These are phyloP conservation scores for Phytophthora capsici DNA, from an alignment of 352 stramenopile species.

Conservation along the genomic window DNA sequence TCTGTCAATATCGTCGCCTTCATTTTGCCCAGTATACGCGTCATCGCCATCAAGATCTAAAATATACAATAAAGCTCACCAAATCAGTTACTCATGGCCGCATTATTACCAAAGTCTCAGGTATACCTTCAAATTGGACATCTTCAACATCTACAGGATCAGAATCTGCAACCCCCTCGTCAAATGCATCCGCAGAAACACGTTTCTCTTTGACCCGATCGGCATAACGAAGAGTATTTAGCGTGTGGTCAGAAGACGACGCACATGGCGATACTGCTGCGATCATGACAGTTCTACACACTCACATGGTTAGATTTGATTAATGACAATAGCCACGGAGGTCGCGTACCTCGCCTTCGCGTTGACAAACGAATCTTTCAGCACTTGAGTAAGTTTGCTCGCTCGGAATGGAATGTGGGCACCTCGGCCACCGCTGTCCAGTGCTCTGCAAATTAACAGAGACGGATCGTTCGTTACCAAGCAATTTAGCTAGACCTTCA, in stretches of 20 bases:
- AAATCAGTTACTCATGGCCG: background rate
- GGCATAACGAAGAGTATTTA: slow-evolving; percentile 98
- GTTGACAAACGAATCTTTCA: slow-evolving; percentile 98
- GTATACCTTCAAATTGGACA: slow-evolving; percentile 63
- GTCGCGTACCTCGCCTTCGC: slow-evolving; percentile 80
- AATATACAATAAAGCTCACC: background rate
- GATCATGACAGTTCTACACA: slow-evolving; percentile 95
- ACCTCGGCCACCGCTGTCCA: slow-evolving; percentile 90
- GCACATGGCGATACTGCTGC: slow-evolving; percentile 94
- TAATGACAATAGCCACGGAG: background rate
- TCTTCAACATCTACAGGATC: slow-evolving; percentile 59
- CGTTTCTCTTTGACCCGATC: slow-evolving; percentile 97
- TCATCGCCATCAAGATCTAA: slow-evolving; percentile 24
- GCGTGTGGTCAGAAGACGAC: slow-evolving; percentile 94
- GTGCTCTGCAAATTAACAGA: slow-evolving; percentile 47
- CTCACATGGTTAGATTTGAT: slow-evolving; percentile 1
- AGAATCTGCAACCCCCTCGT: slow-evolving; percentile 40
- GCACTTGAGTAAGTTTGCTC: slow-evolving; percentile 97
- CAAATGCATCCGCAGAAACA: slow-evolving; percentile 74
- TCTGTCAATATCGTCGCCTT: slow-evolving; percentile 34
- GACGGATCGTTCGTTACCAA: too few relatives aligned
- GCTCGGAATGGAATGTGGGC: slow-evolving; percentile 96
- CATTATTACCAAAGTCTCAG: background rate
- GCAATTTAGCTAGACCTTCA: background rate
- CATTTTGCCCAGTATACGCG: slow-evolving; percentile 45